phyloP scores from a whole-genome alignment of 208 protist genomes.

The Crithidia fasciculata region DNA sequence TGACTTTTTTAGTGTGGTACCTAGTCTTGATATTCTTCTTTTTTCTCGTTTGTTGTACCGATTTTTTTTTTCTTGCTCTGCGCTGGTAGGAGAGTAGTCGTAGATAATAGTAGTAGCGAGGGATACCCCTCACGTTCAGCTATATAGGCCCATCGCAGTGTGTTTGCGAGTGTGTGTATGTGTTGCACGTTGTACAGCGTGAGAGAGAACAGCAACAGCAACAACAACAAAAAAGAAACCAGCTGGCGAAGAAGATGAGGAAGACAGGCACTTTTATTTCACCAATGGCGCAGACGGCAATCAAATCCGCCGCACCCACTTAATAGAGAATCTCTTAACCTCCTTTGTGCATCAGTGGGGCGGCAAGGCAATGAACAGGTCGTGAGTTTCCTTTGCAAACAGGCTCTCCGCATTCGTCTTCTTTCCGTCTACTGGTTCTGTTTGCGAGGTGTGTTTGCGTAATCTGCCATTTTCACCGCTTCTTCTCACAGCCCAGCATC shows the following conservation, averaged over 20 bases:
- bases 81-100: background rate
- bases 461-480: too few species aligned
- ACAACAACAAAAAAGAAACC: background rate
- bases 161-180: too few species aligned
- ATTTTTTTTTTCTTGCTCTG: conserved; percentile 31
- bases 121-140: background rate
- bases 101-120: conserved; percentile 15
- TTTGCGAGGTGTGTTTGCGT: too few species aligned
- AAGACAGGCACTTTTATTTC: background rate
- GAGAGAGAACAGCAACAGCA: background rate
- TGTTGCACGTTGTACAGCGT: background rate
- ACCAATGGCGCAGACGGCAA: too few species aligned
- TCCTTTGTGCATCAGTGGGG: too few species aligned
- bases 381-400: too few species aligned
- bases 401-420: too few species aligned
- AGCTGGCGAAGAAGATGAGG: background rate
- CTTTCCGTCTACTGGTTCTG: too few species aligned
- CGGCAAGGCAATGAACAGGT: too few species aligned
- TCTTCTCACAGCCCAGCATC: too few species aligned
- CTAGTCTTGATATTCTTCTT: conserved; percentile 3
- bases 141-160: background rate
- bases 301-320: too few species aligned
- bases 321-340: too few species aligned
- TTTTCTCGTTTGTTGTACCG: conserved; percentile 24
- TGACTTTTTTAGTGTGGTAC: background rate